A percentile compares a stretch with the other conserved stretches of the same genome.
Evolutionary conservation across 495 filamentous ascomycete genomes (phyloP).

Genomic region (Xanthoparmelia taractica): DNA sequence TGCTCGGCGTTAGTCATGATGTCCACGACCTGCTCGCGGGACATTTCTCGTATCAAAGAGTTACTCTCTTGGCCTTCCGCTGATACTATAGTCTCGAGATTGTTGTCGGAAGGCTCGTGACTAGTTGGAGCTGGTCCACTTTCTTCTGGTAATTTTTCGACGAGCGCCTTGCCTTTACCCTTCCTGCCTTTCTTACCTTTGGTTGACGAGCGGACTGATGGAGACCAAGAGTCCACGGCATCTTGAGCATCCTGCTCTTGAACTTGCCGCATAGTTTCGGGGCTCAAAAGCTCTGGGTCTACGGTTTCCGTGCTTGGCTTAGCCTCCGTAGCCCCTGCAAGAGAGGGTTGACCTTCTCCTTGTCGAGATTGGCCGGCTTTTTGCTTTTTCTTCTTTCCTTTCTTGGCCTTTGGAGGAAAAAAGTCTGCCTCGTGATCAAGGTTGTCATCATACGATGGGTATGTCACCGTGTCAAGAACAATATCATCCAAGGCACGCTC

Average conservation of each 20-base stretch:
- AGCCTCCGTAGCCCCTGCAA: background rate
- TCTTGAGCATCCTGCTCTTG: constrained; percentile 18
- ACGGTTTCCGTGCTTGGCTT: constrained; percentile 10
- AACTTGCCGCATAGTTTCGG: constrained; percentile 23
- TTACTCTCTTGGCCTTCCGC: constrained; percentile 8
- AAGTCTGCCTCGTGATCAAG: constrained; percentile 1
- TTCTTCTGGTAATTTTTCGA: background rate
- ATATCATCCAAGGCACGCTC: constrained; percentile 6
- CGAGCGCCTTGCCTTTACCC: constrained; percentile 18
- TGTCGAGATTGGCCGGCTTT: constrained; percentile 8
- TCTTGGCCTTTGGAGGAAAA: constrained; percentile 5
- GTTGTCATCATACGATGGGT: background rate
- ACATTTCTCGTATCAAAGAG: constrained; percentile 6
- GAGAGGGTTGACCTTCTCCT: background rate
- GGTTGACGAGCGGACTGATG: constrained; percentile 18
- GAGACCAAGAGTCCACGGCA: constrained; percentile 13
- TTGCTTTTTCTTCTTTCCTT: constrained; percentile 1
- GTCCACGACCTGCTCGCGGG: constrained; percentile 8
- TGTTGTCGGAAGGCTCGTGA: background rate
- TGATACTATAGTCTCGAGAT: background rate
- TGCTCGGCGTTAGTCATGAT: constrained; percentile 7
- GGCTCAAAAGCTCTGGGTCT: background rate
- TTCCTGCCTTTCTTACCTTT: constrained; percentile 38
- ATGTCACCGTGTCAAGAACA: background rate
- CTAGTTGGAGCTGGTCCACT: background rate